Conservation (phyloP, 2,329 filamentous ascomycete genomes). For the Dactylellina cionopaga region DNA sequence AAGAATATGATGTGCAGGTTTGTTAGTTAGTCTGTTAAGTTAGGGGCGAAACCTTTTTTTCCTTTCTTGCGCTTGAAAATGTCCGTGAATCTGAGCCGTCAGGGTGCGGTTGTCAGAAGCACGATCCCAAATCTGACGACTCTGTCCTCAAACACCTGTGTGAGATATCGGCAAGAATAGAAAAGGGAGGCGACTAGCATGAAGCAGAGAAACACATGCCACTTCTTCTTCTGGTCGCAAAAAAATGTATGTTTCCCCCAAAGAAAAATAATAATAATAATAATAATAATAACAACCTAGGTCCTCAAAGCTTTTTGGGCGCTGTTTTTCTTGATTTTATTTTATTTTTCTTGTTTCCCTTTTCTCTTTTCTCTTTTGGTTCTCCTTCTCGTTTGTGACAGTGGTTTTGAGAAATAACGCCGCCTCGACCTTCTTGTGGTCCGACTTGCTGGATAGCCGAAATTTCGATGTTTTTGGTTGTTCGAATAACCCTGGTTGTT, state of each 20-base stretch:
- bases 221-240: constrained; percentile 24
- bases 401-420: constrained; percentile 38
- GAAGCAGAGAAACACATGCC: constrained; percentile 34
- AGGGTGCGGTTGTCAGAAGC: constrained; percentile 49
- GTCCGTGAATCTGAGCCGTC: constrained; percentile 41
- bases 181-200: constrained; percentile 49
- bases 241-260: neutral
- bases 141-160: constrained; percentile 39
- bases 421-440: constrained; percentile 48
- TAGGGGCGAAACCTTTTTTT: constrained; percentile 26
- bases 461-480: constrained; percentile 38
- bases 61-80: constrained; percentile 23
- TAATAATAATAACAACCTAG: constrained; percentile 23
- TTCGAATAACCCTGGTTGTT: constrained; percentile 28
- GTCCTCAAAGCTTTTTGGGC: neutral
- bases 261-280: constrained; percentile 13
- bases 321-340: constrained; percentile 18
- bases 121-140: constrained; percentile 49
- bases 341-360: constrained; percentile 28
- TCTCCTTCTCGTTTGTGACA: constrained; percentile 44
- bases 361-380: constrained; percentile 33
- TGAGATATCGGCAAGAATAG: constrained; percentile 41
- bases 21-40: constrained; percentile 6
- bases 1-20: constrained; percentile 1
- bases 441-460: constrained; percentile 51